These are phyloP conservation scores for Wilcoxina mikolae DNA, from an alignment of 495 filamentous ascomycete species.

Conservation along the genomic window DNA sequence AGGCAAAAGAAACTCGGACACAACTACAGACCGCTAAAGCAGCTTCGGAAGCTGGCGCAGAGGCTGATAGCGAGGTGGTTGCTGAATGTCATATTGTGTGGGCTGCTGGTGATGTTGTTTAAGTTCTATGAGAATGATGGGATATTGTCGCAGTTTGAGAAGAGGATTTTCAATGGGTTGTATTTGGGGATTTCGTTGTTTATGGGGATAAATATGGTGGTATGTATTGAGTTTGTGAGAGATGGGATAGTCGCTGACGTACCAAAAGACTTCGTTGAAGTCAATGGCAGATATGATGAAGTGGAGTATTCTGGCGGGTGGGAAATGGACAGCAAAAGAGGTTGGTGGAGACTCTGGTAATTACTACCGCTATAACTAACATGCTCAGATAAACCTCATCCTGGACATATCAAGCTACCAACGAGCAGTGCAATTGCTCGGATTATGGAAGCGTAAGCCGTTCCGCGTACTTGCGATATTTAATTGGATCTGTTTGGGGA, in stretches of 20 bases:
- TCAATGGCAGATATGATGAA: constrained; percentile 23
- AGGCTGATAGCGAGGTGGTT: not conserved
- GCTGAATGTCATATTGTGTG: not conserved
- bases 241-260: not conserved
- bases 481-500: not conserved
- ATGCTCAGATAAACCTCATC: constrained; percentile 19
- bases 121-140: constrained; percentile 4
- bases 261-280: constrained; percentile 19
- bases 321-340: constrained; percentile 16
- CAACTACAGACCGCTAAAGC: not conserved
- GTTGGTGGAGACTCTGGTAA: not conserved
- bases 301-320: constrained; percentile 18
- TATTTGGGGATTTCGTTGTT: constrained; percentile 20
- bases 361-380: not conserved
- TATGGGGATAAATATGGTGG: constrained; percentile 21
- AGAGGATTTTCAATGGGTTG: constrained; percentile 21
- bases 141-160: constrained; percentile 14
- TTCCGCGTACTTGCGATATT: not conserved
- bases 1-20: constrained; percentile 2
- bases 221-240: not conserved
- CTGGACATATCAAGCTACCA: constrained; percentile 20
- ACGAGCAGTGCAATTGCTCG: constrained; percentile 13
- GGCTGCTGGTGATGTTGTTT: not conserved
- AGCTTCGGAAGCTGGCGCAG: not conserved
- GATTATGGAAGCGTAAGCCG: not conserved